Conservation (phyloP, 192 early-diverging fungal genomes). For the Blastocladiella britannica region DNA sequence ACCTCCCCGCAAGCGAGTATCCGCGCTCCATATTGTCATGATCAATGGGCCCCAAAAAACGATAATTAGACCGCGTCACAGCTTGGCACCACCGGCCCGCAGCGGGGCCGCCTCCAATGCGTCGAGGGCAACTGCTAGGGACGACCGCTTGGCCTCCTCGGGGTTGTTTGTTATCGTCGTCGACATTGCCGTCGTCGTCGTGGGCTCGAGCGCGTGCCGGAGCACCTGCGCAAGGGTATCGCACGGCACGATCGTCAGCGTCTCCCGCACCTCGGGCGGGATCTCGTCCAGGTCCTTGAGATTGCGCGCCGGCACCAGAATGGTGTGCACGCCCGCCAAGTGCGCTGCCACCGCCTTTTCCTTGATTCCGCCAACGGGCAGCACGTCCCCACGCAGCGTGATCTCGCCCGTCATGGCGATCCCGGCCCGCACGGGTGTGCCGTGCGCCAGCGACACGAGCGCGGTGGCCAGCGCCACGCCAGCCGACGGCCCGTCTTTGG, state of each 20-base stretch:
- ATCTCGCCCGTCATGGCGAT: conserved; percentile 76
- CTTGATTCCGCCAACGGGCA: conserved; percentile 70
- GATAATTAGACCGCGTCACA: too few species aligned
- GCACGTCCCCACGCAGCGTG: conserved; percentile 55
- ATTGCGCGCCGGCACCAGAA: conserved; percentile 51
- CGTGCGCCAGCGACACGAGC: conserved; percentile 52
- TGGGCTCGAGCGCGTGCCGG: conserved; percentile 22
- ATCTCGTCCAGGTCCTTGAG: conserved; percentile 52
- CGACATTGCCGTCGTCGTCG: neutral
- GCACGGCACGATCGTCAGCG: conserved; percentile 50
- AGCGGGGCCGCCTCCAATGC: too few species aligned
- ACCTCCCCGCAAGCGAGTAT: too few species aligned
- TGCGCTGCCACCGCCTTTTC: conserved; percentile 72
- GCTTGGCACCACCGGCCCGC: too few species aligned
- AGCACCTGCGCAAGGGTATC: conserved; percentile 44
- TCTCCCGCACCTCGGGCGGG: conserved; percentile 36
- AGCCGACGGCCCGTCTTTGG: conserved; percentile 64
- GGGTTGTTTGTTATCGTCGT: too few species aligned
- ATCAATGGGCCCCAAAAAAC: too few species aligned
- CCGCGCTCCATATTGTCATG: too few species aligned
- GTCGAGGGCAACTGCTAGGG: too few species aligned
- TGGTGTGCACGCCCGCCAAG: conserved; percentile 45
- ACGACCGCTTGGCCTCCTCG: too few species aligned
- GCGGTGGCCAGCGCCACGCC: conserved; percentile 53
- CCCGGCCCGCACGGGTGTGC: conserved; percentile 23